phyloP scores from a whole-genome alignment of 805 yeast species.

The Cyberlindnera xishuangbannaensis region DNA sequence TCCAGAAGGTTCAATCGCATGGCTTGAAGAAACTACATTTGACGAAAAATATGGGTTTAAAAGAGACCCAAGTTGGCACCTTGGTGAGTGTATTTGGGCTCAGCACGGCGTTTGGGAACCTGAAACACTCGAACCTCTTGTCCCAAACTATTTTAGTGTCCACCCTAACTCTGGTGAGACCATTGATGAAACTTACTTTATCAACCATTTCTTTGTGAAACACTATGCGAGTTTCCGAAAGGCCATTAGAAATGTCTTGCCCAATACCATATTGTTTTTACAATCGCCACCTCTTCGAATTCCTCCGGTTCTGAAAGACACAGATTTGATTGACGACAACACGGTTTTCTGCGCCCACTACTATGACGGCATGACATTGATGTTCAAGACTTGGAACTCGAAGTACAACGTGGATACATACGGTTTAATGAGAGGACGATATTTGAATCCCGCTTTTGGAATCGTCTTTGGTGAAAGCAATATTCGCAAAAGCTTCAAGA shows the following conservation, averaged over 20 bases:
- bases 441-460: conserved; percentile 65
- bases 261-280: conserved; percentile 50
- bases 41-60: conserved; percentile 70
- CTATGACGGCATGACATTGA: conserved; percentile 89
- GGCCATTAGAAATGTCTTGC: conserved; percentile 41
- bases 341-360: conserved; percentile 84
- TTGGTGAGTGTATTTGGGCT: conserved; percentile 79
- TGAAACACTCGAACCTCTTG: conserved; percentile 30
- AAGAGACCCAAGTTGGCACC: conserved; percentile 56
- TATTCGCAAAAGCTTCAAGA: conserved; percentile 64
- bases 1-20: conserved; percentile 62
- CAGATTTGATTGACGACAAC: conserved; percentile 47
- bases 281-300: conserved; percentile 78
- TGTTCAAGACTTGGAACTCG: conserved; percentile 88
- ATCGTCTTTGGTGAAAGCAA: conserved; percentile 78
- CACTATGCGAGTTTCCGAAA: conserved; percentile 48
- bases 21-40: conserved; percentile 52
- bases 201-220: conserved; percentile 59
- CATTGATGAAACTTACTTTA: conserved; percentile 50
- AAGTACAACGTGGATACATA: conserved; percentile 81
- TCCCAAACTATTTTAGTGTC: conserved; percentile 46
- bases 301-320: conserved; percentile 60
- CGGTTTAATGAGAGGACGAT: conserved; percentile 77
- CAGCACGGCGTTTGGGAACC: conserved; percentile 73
- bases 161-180: conserved; percentile 33